Evolutionary conservation across 2,329 filamentous ascomycete species (phyloP), one percentile per base, ranked within the genome.

Genomic region (Trichoderma atroviride): DNA sequence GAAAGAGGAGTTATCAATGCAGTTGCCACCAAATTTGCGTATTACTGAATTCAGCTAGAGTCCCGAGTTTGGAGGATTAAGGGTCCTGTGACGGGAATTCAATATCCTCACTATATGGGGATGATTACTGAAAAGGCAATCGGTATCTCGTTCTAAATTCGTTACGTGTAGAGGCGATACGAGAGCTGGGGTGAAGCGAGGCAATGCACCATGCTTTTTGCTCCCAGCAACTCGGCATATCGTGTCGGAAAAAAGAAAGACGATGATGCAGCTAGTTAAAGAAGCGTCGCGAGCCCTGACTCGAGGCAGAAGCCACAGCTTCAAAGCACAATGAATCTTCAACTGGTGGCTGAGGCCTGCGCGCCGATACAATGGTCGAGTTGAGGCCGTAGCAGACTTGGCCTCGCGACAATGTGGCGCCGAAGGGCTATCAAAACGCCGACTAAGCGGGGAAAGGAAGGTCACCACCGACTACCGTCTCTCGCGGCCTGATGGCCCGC

Each of bases 381-480:
- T 11, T 33, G 55, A 33, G 33, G 33, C 33, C 35, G 9, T 33
- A 33, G 33, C 24, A 3, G 33, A 56, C 5, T 27, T 33, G 19
- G 19, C 53, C 55, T 22, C 52, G 62, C 62, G n/a, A 19, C 6
- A 27, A 29, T 35, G 50, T 65, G 52, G 52, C 52, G n/a, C 24
- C 16, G 27, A 47, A 22, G n/a, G 14, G 59, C 2, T 43, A 57
- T 31, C 62, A 53, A 37, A 47, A 37, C 24, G n/a, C 29, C 52
- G 62, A 65, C 56, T 58, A 59, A 67, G 63, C 40, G 55, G 63
- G 63, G 53, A 59, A 50, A 58, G 40, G 55, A 59, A 67, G 40
- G 37, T 58, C 63, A 52, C 43, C 55, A 22, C 24, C 43, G 52
- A 22, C 24, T 40, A 27, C 35, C 19, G 22, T 65, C 53, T 24